A percentile compares a stretch with the other conserved stretches of the same genome.
Evolutionary conservation across 176 grass and related monocot genomes (phyloP).

Genomic region (Poa pratensis): DNA sequence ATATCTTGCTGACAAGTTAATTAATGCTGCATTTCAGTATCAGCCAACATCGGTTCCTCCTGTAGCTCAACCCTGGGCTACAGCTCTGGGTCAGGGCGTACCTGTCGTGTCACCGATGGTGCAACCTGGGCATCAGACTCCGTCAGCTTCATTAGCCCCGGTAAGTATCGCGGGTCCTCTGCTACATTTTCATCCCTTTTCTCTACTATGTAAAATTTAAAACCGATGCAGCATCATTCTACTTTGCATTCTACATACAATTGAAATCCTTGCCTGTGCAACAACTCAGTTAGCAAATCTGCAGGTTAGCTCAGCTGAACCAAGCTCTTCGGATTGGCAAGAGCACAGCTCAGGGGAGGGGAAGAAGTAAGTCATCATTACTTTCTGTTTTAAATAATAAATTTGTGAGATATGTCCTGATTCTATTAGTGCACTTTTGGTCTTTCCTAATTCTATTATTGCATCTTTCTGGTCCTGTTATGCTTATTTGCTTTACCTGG

Average conservation of each 20-base stretch:
- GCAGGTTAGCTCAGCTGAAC: constrained; percentile 60
- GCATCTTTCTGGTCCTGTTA: constrained; percentile 26
- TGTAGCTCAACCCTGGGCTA: constrained; percentile 67
- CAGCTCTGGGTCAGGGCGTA: constrained; percentile 50
- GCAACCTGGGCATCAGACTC: constrained; percentile 58
- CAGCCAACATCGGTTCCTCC: constrained; percentile 64
- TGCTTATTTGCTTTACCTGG: constrained; percentile 11
- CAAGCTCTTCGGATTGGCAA: constrained; percentile 82
- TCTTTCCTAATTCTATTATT: constrained; percentile 23
- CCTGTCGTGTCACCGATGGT: constrained; percentile 51
- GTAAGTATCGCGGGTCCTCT: constrained; percentile 39
- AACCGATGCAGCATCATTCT: constrained; percentile 25
- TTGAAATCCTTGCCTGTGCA: constrained; percentile 38
- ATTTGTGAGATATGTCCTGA: background rate
- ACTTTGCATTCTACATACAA: constrained; percentile 21
- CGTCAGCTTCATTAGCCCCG: constrained; percentile 48
- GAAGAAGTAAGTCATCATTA: constrained; percentile 71
- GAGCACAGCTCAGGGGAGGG: constrained; percentile 84
- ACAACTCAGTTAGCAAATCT: constrained; percentile 62
- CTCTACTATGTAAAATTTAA: constrained; percentile 26
- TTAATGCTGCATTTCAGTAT: constrained; percentile 54
- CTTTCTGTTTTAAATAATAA: constrained; percentile 33
- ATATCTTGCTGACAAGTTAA: constrained; percentile 43
- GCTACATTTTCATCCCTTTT: constrained; percentile 19
- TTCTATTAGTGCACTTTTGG: constrained; percentile 27